A percentile compares a stretch with the other conserved stretches of the same genome.
Conservation (phyloP, 306 rosid genomes). For the Begonia peltatifolia region DNA sequence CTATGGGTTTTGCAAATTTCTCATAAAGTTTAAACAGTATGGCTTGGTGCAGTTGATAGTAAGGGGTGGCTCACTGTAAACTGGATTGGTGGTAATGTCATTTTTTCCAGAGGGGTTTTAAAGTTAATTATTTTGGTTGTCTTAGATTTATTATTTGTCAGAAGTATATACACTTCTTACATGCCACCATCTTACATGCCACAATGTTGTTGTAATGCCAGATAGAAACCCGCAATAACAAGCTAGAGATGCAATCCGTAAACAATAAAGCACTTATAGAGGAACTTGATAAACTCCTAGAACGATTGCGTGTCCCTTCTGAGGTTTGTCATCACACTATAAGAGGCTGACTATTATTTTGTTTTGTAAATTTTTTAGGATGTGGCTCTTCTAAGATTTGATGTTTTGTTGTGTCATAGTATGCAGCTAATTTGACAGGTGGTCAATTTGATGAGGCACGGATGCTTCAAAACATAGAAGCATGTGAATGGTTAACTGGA, state of each 20-base stretch:
- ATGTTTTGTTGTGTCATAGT: conserved; percentile 37
- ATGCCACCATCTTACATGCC: too few relatives aligned
- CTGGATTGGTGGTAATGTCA: too few relatives aligned
- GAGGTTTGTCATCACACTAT: conserved; percentile 32
- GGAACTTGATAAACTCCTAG: conserved; percentile 80
- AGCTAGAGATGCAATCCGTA: conserved; percentile 83
- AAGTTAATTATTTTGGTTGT: too few relatives aligned
- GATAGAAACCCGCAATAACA: conserved; percentile 93
- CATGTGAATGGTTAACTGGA: conserved; percentile 76
- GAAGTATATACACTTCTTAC: too few relatives aligned
- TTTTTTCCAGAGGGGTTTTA: conserved; percentile 1
- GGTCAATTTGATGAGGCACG: conserved; percentile 66
- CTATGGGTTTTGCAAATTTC: too few relatives aligned
- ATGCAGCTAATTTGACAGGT: conserved; percentile 69
- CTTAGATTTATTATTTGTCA: too few relatives aligned
- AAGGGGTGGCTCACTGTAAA: too few relatives aligned
- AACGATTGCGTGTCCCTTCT: conserved; percentile 66
- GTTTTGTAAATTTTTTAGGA: conserved; percentile 5
- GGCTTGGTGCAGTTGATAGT: too few relatives aligned
- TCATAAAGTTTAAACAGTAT: too few relatives aligned
- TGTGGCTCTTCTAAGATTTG: not conserved
- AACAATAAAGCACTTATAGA: conserved; percentile 65
- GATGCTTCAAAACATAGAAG: conserved; percentile 72
- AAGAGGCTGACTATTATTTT: not conserved
- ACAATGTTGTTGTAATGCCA: conserved; percentile 13